Base-by-base conservation (phyloP, 2,329 filamentous ascomycete species). In the Sporothrix inflata region DNA sequence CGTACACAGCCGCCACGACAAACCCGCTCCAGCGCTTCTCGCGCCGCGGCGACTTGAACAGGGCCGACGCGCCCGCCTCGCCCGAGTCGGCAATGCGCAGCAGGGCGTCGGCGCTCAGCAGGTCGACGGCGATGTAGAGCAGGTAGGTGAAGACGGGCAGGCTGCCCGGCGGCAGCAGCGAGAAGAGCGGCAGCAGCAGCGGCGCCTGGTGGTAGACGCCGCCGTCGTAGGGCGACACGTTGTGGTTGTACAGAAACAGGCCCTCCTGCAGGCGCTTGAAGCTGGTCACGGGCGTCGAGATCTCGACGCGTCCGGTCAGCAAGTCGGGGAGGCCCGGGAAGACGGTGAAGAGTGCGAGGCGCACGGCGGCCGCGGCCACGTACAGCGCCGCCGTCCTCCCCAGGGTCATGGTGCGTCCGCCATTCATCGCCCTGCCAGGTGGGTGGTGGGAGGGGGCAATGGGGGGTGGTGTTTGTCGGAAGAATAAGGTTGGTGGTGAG, bases 181-280 rank as follows among this genome's bases (percentile, higher is more conserved):
- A 93, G 85, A 98, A 98, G 76, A 98, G 87, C 61, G 95, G 94
- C 73, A 99, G 89, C 53, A 99, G 88, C 72, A 99, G 86, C 65
- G 96, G 96, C 55, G 94, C 94, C 86, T 97, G 87, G 82, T 90
- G 87, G 80, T 88, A 91, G 79, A 91, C 93, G 77, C 96, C 96
- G 75, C 96, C 96, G 81, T 99, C 94, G 83, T 98, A 99, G 1
- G 96, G 96, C 73, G 94, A 98, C 72, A 98, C 93, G 84, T 97
- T 97, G 81, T 97, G 93, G 75, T 93, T 94, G 81, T 98, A 98
- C 27, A 99, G 89, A 79, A 97, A 99, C 72, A 99, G 85, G 24
- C 96, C 96, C 83, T 99, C 96, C 86, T 98, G 95, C 71, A 98
- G 94, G 89, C 96, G 89, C 85, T 98, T 98, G 88, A 98, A 99